A percentile compares a stretch with the other conserved stretches of the same genome.
phyloP scores from a whole-genome alignment of 495 filamentous ascomycete species.

The Penicillium subrubescens region DNA sequence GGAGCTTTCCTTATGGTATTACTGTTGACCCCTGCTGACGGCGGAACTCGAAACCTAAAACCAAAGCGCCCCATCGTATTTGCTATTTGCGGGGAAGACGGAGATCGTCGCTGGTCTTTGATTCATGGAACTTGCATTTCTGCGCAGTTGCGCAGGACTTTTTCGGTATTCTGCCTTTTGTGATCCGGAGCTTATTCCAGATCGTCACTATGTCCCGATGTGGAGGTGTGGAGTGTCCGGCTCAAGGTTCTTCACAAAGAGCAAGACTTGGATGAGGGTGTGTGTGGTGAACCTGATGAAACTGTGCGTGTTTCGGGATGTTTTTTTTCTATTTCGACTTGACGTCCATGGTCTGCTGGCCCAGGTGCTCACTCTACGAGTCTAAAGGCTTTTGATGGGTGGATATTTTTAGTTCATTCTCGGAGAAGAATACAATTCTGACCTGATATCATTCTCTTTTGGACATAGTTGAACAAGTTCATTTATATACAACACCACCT shows the following conservation, averaged over 20 bases:
- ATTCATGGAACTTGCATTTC: slow-evolving; percentile 22
- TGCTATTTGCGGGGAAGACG: slow-evolving; percentile 9
- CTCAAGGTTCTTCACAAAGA: not conserved
- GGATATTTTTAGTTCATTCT: not conserved
- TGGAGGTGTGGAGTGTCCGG: not conserved
- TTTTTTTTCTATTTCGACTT: not conserved
- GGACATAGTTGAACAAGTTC: not conserved
- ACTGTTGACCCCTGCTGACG: not conserved
- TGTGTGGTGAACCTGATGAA: slow-evolving; percentile 5
- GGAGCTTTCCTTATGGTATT: slow-evolving; percentile 3
- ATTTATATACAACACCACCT: not conserved
- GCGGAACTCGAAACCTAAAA: slow-evolving; percentile 13
- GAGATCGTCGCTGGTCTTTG: slow-evolving; percentile 10
- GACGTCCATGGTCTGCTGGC: not conserved
- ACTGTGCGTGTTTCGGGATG: slow-evolving; percentile 2
- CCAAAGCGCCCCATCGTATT: not conserved
- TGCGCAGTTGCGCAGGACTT: slow-evolving; percentile 8
- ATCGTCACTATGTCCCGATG: not conserved
- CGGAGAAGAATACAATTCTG: not conserved
- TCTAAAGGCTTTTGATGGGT: not conserved
- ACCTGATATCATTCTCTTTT: not conserved
- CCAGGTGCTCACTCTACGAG: not conserved
- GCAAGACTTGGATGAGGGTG: not conserved
- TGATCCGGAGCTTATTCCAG: slow-evolving; percentile 8
- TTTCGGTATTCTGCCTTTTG: slow-evolving; percentile 1